Base-by-base conservation (phyloP, 1,284 basidiomycete species). In the Agroathelia rolfsii region DNA sequence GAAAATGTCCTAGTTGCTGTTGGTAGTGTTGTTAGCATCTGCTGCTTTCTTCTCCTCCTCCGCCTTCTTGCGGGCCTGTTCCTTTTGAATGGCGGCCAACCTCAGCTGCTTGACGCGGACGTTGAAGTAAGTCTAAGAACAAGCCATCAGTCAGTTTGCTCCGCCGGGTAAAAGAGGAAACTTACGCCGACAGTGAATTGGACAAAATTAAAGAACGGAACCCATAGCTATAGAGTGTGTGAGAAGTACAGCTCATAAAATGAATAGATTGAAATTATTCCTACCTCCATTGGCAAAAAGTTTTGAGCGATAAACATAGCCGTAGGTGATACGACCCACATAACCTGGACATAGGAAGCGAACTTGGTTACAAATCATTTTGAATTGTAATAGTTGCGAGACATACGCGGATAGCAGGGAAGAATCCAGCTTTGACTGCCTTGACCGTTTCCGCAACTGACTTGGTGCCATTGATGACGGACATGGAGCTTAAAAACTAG, bases 381-480 rank as follows among this genome's bases (percentile, higher is more conserved):
- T n/a, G n/a, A n/a, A n/a, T n/a, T n/a, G n/a, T n/a, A n/a, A n/a
- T n/a, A n/a, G n/a, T n/a, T n/a, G n/a, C n/a, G n/a, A 17, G 14
- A 47, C 66, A 31, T 45, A 86, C 83, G 55, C 71, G 62, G 43
- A 93, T 69, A 37, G 89, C 80, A 18, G 72, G 58, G 54, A 79
- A 69, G 64, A 89, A 86, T 19, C 82, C 80, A 21, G 61, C 69
- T 52, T 75, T 79, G 35, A 92, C 71, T 0, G 83, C 82, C 44
- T 69, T 72, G 31, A 72, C 47, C 34, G 92, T 64, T 22, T 81
- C 77, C 23, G 76, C 68, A 6, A 69, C 44, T 2, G 76, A 72
- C 44, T 69, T 72, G 9, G 83, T 84, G 25, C 89, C 89, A 44
- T 81, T 83, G 44, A 94, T 88, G 31, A 90, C 58, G 4, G 87